Conservation (phyloP, 768 basidiomycete genomes). For the Tylopilus balloui region DNA sequence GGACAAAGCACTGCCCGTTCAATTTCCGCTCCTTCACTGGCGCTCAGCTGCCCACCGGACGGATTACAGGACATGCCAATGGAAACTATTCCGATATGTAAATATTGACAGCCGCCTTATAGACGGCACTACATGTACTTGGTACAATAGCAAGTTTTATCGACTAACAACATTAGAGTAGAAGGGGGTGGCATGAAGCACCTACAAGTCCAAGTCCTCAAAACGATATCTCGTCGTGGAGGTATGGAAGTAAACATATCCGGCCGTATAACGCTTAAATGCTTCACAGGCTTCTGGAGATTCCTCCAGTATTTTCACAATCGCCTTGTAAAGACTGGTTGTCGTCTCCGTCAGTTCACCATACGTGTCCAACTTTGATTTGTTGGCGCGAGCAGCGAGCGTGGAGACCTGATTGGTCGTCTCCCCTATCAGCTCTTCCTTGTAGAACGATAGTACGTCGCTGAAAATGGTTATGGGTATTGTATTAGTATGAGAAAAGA, state of each 20-base stretch:
- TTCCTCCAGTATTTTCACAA: conserved; percentile 23
- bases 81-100: too few species aligned
- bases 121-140: too few species aligned
- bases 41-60: background rate
- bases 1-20: background rate
- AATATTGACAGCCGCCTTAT: too few species aligned
- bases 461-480: conserved; percentile 16
- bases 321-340: conserved; percentile 19
- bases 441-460: conserved; percentile 40
- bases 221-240: conserved; percentile 24
- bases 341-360: conserved; percentile 25
- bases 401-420: conserved; percentile 34
- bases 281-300: conserved; percentile 19
- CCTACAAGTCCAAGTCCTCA: conserved; percentile 17
- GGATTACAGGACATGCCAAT: background rate
- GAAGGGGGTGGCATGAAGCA: background rate
- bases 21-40: background rate
- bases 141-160: too few species aligned
- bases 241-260: conserved; percentile 30
- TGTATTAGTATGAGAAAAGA: background rate
- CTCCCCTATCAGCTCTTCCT: conserved; percentile 38
- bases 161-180: background rate
- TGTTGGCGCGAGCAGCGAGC: conserved; percentile 21
- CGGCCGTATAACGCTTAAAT: conserved; percentile 14
- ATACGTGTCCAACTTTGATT: conserved; percentile 28